These are phyloP conservation scores for Cadophora sp. DNA, from an alignment of 2,329 filamentous ascomycete genomes.

Conservation along the genomic window DNA sequence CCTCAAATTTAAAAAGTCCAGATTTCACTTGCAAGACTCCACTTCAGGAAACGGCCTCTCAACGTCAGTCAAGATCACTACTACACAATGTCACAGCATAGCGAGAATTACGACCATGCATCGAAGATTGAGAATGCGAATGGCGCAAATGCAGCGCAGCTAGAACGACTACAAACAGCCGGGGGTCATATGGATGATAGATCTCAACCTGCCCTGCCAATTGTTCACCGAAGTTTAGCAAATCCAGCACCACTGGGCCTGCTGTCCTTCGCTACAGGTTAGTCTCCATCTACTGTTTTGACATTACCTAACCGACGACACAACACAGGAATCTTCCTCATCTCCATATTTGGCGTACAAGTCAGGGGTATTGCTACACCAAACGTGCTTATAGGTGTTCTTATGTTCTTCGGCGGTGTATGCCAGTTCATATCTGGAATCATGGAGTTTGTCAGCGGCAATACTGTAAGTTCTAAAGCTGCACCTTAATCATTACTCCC, in stretches of 20 bases:
- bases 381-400: conserved; percentile 44
- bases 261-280: conserved; percentile 47
- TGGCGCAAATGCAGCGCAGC: conserved; percentile 8
- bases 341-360: conserved; percentile 20
- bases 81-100: neutral
- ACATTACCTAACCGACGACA: neutral
- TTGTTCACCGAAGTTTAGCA: conserved; percentile 37
- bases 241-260: conserved; percentile 43
- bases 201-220: conserved; percentile 34
- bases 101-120: conserved; percentile 17
- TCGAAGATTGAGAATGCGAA: conserved; percentile 16
- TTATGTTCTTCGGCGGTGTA: conserved; percentile 48
- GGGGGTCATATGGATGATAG: conserved; percentile 21
- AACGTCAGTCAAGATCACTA: no score
- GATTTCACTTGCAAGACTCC: no score
- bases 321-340: conserved; percentile 20
- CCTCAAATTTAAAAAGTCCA: no score
- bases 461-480: conserved; percentile 6
- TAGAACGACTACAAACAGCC: conserved; percentile 18
- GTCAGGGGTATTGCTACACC: conserved; percentile 20
- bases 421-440: conserved; percentile 27
- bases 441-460: conserved; percentile 26
- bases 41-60: no score
- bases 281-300: no score
- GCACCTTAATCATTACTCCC: neutral